Evolutionary conservation across 2,329 filamentous ascomycete genomes (phyloP).

Genomic region (Cryphonectria japonica): DNA sequence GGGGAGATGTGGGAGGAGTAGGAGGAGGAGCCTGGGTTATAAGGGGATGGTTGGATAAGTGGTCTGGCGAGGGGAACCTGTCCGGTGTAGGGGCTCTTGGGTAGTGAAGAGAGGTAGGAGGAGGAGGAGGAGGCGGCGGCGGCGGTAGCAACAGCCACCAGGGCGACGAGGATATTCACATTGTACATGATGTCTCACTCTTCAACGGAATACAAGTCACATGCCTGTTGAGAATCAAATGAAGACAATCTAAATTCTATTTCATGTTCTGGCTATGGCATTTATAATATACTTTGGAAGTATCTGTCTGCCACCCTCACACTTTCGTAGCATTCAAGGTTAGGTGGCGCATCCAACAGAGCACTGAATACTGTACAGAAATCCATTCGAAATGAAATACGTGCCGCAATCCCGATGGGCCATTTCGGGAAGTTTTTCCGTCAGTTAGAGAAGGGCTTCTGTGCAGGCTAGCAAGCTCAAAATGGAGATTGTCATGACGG

Average conservation of each 20-base stretch:
- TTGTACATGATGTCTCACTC: background rate
- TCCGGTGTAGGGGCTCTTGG: background rate
- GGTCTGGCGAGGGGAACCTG: conserved; percentile 6
- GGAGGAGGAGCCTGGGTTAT: conserved; percentile 10
- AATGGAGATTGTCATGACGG: background rate
- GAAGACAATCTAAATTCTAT: background rate
- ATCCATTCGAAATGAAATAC: background rate
- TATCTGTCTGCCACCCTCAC: background rate
- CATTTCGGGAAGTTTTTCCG: conserved; percentile 5
- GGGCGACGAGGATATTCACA: background rate
- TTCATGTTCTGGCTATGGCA: background rate
- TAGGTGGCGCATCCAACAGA: background rate
- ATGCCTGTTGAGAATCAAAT: background rate
- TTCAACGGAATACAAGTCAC: background rate
- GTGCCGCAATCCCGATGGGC: background rate
- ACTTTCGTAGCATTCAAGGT: background rate
- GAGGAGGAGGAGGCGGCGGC: too few species aligned
- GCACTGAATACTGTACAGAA: background rate
- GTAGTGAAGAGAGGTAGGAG: background rate
- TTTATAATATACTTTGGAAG: background rate
- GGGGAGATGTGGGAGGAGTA: conserved; percentile 24
- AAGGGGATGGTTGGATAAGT: conserved; percentile 15
- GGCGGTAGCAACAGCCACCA: background rate
- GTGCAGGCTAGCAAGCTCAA: background rate
- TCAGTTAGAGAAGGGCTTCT: conserved; percentile 5